These are phyloP conservation scores for Wickerhamiella kazuoi DNA, from an alignment of 805 yeast genomes.

Conservation along the genomic window DNA sequence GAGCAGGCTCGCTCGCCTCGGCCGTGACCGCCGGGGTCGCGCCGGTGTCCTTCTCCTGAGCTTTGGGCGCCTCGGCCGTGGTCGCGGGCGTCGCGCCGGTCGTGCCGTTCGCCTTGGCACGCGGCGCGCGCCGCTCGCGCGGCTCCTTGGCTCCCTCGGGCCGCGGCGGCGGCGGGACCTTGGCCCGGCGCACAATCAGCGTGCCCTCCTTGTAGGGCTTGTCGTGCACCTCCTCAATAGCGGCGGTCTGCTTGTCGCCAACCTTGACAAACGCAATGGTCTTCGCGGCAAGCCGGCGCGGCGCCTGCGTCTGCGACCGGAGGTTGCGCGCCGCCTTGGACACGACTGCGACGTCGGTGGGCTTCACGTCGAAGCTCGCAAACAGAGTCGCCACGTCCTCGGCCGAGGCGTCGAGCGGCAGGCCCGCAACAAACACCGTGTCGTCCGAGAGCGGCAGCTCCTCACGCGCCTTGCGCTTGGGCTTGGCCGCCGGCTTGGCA, in stretches of 20 bases:
- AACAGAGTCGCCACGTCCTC: slow-evolving; percentile 31
- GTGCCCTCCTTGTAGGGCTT: slow-evolving; percentile 45
- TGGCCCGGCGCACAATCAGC: slow-evolving; percentile 34
- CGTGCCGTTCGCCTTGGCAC: too few species aligned
- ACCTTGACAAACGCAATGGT: slow-evolving; percentile 40
- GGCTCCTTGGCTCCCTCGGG: not conserved
- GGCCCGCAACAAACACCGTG: slow-evolving; percentile 44
- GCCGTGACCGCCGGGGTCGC: too few species aligned
- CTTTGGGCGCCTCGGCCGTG: too few species aligned
- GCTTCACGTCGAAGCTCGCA: slow-evolving; percentile 9
- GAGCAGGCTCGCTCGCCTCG: too few species aligned
- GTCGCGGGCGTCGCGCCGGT: too few species aligned
- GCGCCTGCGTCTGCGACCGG: not conserved
- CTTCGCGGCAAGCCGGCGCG: slow-evolving; percentile 9
- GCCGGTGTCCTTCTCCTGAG: too few species aligned
- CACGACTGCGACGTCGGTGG: slow-evolving; percentile 20
- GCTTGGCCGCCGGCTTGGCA: slow-evolving; percentile 3
- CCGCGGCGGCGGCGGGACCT: not conserved
- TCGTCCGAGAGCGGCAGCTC: slow-evolving; percentile 29
- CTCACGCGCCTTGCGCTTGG: slow-evolving; percentile 5
- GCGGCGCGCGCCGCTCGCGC: not conserved
- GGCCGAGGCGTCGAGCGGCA: slow-evolving; percentile 33
- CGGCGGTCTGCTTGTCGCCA: slow-evolving; percentile 45
- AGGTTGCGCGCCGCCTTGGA: slow-evolving; percentile 5
- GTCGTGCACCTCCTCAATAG: slow-evolving; percentile 57